Base-by-base conservation (phyloP, 805 yeast genomes). In the Hyphopichia homilentoma region DNA sequence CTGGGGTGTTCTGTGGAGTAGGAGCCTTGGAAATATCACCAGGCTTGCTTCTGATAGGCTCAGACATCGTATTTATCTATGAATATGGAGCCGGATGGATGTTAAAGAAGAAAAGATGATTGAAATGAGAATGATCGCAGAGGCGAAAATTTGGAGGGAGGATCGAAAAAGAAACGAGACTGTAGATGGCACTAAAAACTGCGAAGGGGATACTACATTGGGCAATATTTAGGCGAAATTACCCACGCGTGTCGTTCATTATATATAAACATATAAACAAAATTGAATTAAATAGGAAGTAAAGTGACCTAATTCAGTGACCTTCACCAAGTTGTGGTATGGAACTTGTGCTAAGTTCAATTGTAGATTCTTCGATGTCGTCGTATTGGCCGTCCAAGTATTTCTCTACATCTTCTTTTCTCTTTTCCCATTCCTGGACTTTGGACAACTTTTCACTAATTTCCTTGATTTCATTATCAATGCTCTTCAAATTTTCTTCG, bases 1-100 rank as follows among this genome's bases (percentile, higher is more conserved):
- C 85, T 11, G 98, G 98, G 1, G 98, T 93, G 71, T 93, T 93
- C 57, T 93, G 98, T 4, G 98, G 98, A 1, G 98, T 93, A 27
- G 98, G 98, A 5, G 98, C 97, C 50, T 80, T 78, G 42, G 90
- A 83, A 44, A 85, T 77, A 55, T 85, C 86, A 54, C 82, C 83
- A 43, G 59, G 54, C 53, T 78, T 78, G 36, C 61, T 59, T 68
- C 81, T 84, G 61, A 88, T 88, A 25, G 96, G 96, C 62, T 82
- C 90, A 30, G 90, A 77, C 96, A 88, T 87, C 34, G 28, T 30
- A 26, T 25, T 4, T 5, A 7, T 26, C n/a, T n/a, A n/a, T n/a
- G n/a, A n/a, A n/a, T n/a, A n/a, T n/a, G n/a, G n/a, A n/a, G n/a
- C n/a, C n/a, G n/a, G n/a, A n/a, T n/a, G n/a, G n/a, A 4, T 4